Evolutionary conservation across 2,329 filamentous ascomycete genomes (phyloP), one percentile per base, ranked within the genome.

Genomic region (Bipolaris zeicola): DNA sequence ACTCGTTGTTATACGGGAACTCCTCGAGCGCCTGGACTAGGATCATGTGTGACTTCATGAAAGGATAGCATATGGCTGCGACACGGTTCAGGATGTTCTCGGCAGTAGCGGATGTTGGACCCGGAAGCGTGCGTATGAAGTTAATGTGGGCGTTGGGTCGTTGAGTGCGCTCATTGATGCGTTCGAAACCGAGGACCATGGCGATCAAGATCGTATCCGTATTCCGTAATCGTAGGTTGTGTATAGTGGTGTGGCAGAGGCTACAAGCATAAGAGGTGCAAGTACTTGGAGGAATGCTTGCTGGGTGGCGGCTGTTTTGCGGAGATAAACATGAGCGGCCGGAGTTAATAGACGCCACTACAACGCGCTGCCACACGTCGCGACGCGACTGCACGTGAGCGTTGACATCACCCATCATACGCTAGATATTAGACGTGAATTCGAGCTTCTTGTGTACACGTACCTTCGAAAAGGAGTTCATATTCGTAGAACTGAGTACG

Each of bases 91-190:
- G 69, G 18, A 77, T 73, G 36, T 60, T 58, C 34, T 70, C 67
- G 39, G 76, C 73, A n/a, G 60, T 68, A 3, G 62, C n/a, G 26
- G 70, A 55, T 31, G 65, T 61, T 0, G 83, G 78, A 0, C 89
- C 89, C 13, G 86, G 82, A 0, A 93, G 80, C 1, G 91, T 87
- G 69, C 92, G 92, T 78, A 96, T 94, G 79, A 96, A 96, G 71
- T 91, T 86, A 65, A 96, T 91, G 58, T 87, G 85, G 20, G 86
- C 81, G 67, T 95, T 96, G 6, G 91, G 91, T 56, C 90, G 88
- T 51, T 88, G 86, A 43, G 82, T 85, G 69, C 85, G 89, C 65
- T 87, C 87, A 69, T 96, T 96, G 48, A 96, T 81, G 60, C 91
- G 85, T 77, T 91, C 85, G 70, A 92, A 90, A 50, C 90, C 90